Conservation (phyloP, 2,329 filamentous ascomycete genomes). For the Aureobasidium sp. region DNA sequence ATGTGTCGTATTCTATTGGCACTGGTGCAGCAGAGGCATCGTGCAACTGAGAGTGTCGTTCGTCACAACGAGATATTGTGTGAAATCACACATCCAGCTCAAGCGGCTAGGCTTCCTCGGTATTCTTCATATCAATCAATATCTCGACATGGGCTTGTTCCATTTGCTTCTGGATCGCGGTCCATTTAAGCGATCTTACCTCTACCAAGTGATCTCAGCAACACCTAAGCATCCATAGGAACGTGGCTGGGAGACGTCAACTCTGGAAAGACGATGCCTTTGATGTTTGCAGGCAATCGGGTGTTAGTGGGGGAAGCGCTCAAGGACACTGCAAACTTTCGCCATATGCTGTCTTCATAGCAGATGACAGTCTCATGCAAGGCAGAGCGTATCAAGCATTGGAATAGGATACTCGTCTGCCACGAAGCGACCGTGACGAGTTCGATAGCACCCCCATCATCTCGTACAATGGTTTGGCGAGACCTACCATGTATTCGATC, state of each 20-base stretch:
- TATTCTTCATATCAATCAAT: neutral
- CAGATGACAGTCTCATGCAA: neutral
- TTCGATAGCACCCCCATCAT: slow-evolving; percentile 96
- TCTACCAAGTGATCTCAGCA: neutral
- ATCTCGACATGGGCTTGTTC: neutral
- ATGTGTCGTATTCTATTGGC: neutral
- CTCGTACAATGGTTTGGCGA: slow-evolving; percentile 89
- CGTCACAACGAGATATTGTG: neutral
- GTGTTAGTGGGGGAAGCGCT: neutral
- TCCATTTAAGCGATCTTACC: neutral
- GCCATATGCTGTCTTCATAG: neutral
- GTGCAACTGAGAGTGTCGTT: neutral
- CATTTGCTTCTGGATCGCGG: neutral
- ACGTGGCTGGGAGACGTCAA: neutral
- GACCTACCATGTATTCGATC: slow-evolving; percentile 68
- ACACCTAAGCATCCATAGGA: neutral
- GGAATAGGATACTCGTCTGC: neutral
- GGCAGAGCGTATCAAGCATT: neutral
- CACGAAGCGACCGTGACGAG: slow-evolving; percentile 83
- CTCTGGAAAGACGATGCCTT: neutral
- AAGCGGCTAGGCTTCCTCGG: neutral
- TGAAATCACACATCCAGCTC: neutral
- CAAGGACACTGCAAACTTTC: no score
- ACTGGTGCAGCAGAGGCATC: neutral
- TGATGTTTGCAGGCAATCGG: neutral